Evolutionary conservation across 257 asterid genomes (phyloP).

Genomic region (Petrea volubilis): DNA sequence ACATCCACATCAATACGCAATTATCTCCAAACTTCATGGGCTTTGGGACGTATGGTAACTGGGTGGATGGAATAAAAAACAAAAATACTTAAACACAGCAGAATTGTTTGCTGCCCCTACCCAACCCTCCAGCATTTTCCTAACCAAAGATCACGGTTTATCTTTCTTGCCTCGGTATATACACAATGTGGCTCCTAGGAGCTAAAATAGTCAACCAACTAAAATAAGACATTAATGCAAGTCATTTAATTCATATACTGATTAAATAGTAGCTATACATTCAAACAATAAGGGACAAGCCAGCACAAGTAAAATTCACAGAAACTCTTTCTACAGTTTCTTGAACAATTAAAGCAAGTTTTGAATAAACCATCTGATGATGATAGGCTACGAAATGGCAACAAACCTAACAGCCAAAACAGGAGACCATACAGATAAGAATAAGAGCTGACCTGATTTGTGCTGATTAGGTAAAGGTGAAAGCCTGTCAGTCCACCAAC

Average conservation of each 20-base stretch:
- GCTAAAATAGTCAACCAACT: too few relatives aligned
- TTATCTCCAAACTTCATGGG: too few relatives aligned
- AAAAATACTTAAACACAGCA: too few relatives aligned
- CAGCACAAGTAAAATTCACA: conserved; percentile 1
- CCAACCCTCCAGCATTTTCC: not conserved
- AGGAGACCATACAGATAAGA: conserved; percentile 9
- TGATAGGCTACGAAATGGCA: not conserved
- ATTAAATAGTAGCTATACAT: not conserved
- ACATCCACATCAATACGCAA: too few relatives aligned
- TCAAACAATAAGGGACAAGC: not conserved
- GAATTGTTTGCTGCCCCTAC: not conserved
- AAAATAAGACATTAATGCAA: not conserved
- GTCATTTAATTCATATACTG: not conserved
- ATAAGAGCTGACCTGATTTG: conserved; percentile 93
- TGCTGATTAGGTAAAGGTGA: conserved; percentile 85
- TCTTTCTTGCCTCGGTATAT: not conserved
- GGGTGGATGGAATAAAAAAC: too few relatives aligned
- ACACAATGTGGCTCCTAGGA: not conserved
- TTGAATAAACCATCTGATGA: not conserved
- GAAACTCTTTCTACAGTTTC: conserved; percentile 2
- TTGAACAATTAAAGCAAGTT: not conserved
- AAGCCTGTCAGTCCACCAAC: conserved; percentile 99
- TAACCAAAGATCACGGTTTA: not conserved
- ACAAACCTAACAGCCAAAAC: not conserved
- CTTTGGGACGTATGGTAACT: too few relatives aligned